These are phyloP conservation scores for Cutaneotrichosporon arboriforme DNA, from an alignment of 1,284 basidiomycete genomes.

Conservation along the genomic window DNA sequence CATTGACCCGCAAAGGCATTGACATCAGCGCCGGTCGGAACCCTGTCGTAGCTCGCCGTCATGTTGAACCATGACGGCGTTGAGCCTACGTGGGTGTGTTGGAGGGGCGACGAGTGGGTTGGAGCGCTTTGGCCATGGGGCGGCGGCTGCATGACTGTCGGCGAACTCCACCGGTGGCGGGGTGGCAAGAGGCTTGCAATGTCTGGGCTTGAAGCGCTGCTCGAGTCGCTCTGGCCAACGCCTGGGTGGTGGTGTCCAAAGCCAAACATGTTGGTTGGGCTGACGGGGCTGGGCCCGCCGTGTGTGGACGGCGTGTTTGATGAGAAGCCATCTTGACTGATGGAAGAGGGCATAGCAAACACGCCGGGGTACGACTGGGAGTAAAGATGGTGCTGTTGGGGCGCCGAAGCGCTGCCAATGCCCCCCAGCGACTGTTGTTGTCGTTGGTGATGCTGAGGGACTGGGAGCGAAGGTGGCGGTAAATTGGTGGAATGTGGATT, in stretches of 20 bases:
- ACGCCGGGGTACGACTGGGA: neutral
- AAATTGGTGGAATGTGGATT: neutral
- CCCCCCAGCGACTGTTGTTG: neutral
- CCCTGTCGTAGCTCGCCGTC: neutral
- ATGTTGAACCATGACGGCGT: neutral
- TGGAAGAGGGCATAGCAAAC: too few species aligned
- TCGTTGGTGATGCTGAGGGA: neutral
- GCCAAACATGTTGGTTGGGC: neutral
- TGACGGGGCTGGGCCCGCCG: neutral
- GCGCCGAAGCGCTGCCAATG: too few species aligned
- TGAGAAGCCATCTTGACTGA: too few species aligned
- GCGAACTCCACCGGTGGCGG: neutral
- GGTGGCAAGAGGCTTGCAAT: constrained; percentile 1
- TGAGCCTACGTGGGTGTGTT: neutral
- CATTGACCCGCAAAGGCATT: neutral
- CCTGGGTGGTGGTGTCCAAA: neutral
- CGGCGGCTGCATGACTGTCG: neutral
- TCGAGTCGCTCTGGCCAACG: neutral
- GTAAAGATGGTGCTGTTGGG: neutral
- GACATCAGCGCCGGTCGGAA: neutral
- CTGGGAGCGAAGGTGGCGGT: neutral
- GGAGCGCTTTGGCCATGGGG: neutral
- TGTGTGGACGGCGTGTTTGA: neutral
- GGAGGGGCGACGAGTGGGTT: neutral
- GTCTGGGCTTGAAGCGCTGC: neutral